Conservation (phyloP, 2,329 filamentous ascomycete genomes). For the Emydomyces testavorans region DNA sequence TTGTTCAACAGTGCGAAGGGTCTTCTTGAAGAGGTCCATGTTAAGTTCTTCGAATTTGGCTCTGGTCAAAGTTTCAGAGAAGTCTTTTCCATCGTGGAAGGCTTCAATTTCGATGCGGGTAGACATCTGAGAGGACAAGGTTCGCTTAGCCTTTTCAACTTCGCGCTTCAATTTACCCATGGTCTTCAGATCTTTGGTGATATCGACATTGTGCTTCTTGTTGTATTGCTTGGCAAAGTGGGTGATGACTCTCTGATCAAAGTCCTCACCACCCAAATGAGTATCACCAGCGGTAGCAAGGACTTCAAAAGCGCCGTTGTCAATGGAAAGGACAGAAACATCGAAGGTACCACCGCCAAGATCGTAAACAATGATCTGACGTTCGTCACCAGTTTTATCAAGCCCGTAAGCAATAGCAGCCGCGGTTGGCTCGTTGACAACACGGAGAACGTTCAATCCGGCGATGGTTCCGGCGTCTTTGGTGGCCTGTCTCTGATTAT, state of each 20-base stretch:
- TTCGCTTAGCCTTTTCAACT: slow-evolving; percentile 98
- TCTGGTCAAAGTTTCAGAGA: slow-evolving; percentile 94
- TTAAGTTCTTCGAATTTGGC: slow-evolving; percentile 99
- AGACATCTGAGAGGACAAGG: slow-evolving; percentile 86
- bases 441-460: slow-evolving; percentile 87
- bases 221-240: slow-evolving; percentile 96
- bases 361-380: slow-evolving; percentile 87
- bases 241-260: slow-evolving; percentile 95
- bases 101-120: slow-evolving; percentile 93
- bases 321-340: slow-evolving; percentile 85
- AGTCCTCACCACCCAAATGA: slow-evolving; percentile 96
- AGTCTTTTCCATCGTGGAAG: slow-evolving; percentile 93
- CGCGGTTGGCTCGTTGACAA: slow-evolving; percentile 93
- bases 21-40: slow-evolving; percentile 99
- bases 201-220: slow-evolving; percentile 90
- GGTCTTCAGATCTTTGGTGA: slow-evolving; percentile 89
- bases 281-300: slow-evolving; percentile 92
- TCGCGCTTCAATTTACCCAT: slow-evolving; percentile 99
- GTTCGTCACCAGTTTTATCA: slow-evolving; percentile 71
- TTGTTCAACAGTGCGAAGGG: slow-evolving; percentile 95
- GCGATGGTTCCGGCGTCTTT: slow-evolving; percentile 90
- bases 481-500: slow-evolving; percentile 92
- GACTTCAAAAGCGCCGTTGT: slow-evolving; percentile 88
- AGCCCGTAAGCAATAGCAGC: slow-evolving; percentile 91
- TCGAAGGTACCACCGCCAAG: slow-evolving; percentile 90